Evolutionary conservation across 1,284 basidiomycete genomes (phyloP), one percentile per base, ranked within the genome.

Genomic region (Sanguinoderma infundibulare): DNA sequence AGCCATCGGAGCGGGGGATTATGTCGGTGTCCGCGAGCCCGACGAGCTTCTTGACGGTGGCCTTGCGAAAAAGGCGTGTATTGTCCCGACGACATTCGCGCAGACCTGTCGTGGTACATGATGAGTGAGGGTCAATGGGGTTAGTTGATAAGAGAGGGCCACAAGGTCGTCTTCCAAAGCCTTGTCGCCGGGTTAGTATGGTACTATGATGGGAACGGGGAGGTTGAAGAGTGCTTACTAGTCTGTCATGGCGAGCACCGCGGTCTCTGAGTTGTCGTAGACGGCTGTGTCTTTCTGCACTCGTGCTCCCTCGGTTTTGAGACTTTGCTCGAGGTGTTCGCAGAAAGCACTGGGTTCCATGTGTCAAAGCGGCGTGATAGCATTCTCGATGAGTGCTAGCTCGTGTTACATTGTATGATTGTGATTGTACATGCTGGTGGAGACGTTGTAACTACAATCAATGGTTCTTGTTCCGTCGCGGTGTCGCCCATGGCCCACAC

Each of bases 1-100:
- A 55, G 30, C 64, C n/a, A n/a, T n/a, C 67, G 32, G 63, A 38
- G 0, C n/a, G 30, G 7, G 71, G 51, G 15, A 64, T 71, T 34
- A 73, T 59, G 9, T 77, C 75, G 2, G 65, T 34, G 58, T 76
- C 75, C 5, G 67, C 71, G 60, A 80, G 53, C 15, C 71, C 65
- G 62, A 80, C 64, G 39, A 81, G 74, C 62, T 77, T 80, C 69
- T 80, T 81, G 28, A 64, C 53, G 6, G 66, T 30, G 14, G 79
- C 75, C 15, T 69, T 70, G 28, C 69, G 70, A 28, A 82, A 68
- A 40, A 81, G 74, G 73, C 73, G 62, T 74, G 72, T 5, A 78
- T 69, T 17, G 72, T 67, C 24, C 78, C 78, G 49, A 79, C 55
- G 52, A 76, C 74, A 63, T 81, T 81, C 46, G 73, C 61, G 38